Percentiles rank a stretch among this genome's conserved stretches.
Evolutionary conservation across 345 rosid genomes (phyloP).

Genomic region (Arabis alpina): DNA sequence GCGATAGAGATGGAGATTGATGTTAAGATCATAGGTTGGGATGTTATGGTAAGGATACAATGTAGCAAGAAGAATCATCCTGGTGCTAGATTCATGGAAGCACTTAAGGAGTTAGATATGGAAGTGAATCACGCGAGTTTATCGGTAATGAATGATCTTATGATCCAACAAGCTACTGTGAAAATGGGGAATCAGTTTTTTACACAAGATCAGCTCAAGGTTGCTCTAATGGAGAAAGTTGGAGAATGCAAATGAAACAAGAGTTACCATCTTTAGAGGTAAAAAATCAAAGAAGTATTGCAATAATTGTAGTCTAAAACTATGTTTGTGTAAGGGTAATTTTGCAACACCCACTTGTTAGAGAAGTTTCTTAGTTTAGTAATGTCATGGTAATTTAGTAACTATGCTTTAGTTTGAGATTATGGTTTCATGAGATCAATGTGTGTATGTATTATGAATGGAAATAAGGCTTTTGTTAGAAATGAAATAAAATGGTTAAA

Average conservation of each 20-base stretch:
- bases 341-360: conserved; percentile 28
- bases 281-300: background rate
- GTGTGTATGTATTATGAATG: conserved; percentile 13
- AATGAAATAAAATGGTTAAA: conserved; percentile 5
- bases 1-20: conserved; percentile 73
- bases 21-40: conserved; percentile 88
- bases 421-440: conserved; percentile 4
- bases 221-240: conserved; percentile 63
- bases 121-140: conserved; percentile 92
- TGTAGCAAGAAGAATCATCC: conserved; percentile 84
- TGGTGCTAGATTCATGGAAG: conserved; percentile 84
- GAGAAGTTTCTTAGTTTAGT: conserved; percentile 18
- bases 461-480: conserved; percentile 15
- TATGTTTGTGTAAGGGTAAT: conserved; percentile 32
- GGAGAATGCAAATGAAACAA: conserved; percentile 44
- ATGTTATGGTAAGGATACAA: conserved; percentile 81
- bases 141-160: conserved; percentile 82
- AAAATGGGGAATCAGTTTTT: conserved; percentile 80
- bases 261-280: conserved; percentile 9
- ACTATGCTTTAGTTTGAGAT: conserved; percentile 3
- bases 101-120: conserved; percentile 83
- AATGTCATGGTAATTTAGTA: conserved; percentile 18
- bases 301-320: background rate
- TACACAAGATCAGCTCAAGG: conserved; percentile 81
- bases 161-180: conserved; percentile 97